phyloP scores from a whole-genome alignment of 768 basidiomycete species.

The Zangia roseola region DNA sequence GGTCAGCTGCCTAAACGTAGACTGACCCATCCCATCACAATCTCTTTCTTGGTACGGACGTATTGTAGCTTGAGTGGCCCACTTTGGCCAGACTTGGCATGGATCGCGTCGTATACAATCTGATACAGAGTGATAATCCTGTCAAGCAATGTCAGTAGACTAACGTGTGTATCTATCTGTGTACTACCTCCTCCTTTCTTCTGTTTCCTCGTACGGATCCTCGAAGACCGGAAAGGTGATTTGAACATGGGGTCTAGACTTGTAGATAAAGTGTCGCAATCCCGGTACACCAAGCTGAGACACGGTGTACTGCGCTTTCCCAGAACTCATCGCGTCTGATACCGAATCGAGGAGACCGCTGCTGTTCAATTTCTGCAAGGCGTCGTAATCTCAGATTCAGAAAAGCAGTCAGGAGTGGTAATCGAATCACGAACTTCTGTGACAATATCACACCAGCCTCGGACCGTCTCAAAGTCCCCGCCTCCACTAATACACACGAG shows the following conservation, averaged over 20 bases:
- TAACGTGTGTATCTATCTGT: not conserved
- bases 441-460: constrained; percentile 71
- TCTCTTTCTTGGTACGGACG: constrained; percentile 80
- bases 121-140: constrained; percentile 90
- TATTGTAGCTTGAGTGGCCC: constrained; percentile 84
- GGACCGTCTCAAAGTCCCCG: constrained; percentile 82
- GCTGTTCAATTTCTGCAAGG: constrained; percentile 56
- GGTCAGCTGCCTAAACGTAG: not conserved
- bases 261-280: constrained; percentile 92
- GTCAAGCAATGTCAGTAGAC: constrained; percentile 7
- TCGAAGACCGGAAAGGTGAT: constrained; percentile 85
- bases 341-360: constrained; percentile 59
- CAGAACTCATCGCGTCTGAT: constrained; percentile 42
- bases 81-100: constrained; percentile 84
- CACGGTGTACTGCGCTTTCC: constrained; percentile 62
- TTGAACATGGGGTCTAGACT: constrained; percentile 86
- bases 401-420: not conserved
- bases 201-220: constrained; percentile 69
- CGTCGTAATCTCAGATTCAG: not conserved
- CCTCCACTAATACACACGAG: constrained; percentile 81
- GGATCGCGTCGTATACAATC: constrained; percentile 81
- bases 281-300: constrained; percentile 85
- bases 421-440: constrained; percentile 44
- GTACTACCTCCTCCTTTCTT: constrained; percentile 59
- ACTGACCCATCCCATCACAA: constrained; percentile 92